Evolutionary conservation across 371 early-diverging fungal genomes (phyloP).

Genomic region (Fennellomyces sp.): DNA sequence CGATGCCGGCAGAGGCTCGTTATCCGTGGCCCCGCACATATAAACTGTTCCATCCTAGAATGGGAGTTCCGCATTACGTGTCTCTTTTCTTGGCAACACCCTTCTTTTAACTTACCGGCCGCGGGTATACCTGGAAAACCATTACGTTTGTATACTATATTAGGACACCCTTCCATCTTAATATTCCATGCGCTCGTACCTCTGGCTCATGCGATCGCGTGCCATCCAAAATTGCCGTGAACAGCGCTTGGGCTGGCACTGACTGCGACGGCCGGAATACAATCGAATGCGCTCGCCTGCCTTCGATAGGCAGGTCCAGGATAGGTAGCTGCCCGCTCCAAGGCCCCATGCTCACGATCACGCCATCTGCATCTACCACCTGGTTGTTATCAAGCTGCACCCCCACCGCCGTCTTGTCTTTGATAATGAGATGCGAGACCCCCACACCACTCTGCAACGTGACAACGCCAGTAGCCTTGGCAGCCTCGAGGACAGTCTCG

Average conservation of each 20-base stretch:
- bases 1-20: conserved; percentile 48
- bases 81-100: background rate
- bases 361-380: conserved; percentile 27
- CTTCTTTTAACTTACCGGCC: conserved; percentile 23
- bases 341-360: conserved; percentile 56
- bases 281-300: conserved; percentile 50
- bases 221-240: conserved; percentile 35
- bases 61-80: conserved; percentile 17
- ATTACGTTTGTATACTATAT: conserved; percentile 1
- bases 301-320: conserved; percentile 34
- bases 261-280: conserved; percentile 26
- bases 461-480: conserved; percentile 32
- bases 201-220: conserved; percentile 44
- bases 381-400: conserved; percentile 33
- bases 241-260: conserved; percentile 48
- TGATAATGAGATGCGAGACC: conserved; percentile 23
- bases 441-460: conserved; percentile 21
- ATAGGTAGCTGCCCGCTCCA: conserved; percentile 44
- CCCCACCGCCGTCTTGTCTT: conserved; percentile 17
- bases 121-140: conserved; percentile 28
- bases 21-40: conserved; percentile 65
- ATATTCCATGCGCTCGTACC: conserved; percentile 17
- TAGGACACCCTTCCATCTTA: background rate
- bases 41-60: conserved; percentile 71
- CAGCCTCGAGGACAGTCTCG: conserved; percentile 45